These are phyloP conservation scores for Arthrinium phaeospermum DNA, from an alignment of 2,329 filamentous ascomycete genomes.

Conservation along the genomic window DNA sequence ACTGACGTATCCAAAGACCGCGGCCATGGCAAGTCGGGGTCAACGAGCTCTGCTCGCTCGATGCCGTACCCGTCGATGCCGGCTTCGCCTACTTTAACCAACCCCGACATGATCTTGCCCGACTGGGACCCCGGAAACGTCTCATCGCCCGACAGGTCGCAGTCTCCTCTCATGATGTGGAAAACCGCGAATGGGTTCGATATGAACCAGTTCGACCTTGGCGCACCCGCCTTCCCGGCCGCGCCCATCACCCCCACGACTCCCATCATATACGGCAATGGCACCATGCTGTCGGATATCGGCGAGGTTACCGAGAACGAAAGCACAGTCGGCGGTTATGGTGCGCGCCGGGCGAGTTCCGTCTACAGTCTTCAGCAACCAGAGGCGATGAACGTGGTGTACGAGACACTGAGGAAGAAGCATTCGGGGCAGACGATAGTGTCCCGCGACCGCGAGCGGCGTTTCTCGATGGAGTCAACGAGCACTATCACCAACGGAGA, in stretches of 20 bases:
- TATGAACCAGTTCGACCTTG: constrained; percentile 50
- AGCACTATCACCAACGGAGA: constrained; percentile 64
- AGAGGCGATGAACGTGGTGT: constrained; percentile 46
- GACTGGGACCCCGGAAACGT: constrained; percentile 64
- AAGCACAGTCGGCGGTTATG: constrained; percentile 50
- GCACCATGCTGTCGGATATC: constrained; percentile 73
- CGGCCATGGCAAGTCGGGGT: constrained; percentile 1
- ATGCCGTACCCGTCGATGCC: constrained; percentile 46
- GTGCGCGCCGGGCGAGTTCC: constrained; percentile 25
- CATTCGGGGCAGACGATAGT: constrained; percentile 39
- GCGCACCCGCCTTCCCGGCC: constrained; percentile 44
- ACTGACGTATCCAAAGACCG: neutral
- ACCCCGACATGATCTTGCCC: constrained; percentile 93
- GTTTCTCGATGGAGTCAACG: constrained; percentile 63
- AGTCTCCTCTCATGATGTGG: constrained; percentile 59
- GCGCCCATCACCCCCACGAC: constrained; percentile 60
- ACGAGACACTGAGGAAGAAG: constrained; percentile 52
- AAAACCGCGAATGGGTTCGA: constrained; percentile 48
- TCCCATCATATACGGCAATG: constrained; percentile 72
- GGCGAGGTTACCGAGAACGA: constrained; percentile 61
- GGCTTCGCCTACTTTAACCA: constrained; percentile 85
- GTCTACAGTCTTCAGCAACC: constrained; percentile 47
- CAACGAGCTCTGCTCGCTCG: constrained; percentile 13
- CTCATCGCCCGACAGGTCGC: constrained; percentile 58
- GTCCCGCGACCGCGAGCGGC: constrained; percentile 49